These are phyloP conservation scores for Naematelia encephala DNA, from an alignment of 768 basidiomycete genomes.

Conservation along the genomic window DNA sequence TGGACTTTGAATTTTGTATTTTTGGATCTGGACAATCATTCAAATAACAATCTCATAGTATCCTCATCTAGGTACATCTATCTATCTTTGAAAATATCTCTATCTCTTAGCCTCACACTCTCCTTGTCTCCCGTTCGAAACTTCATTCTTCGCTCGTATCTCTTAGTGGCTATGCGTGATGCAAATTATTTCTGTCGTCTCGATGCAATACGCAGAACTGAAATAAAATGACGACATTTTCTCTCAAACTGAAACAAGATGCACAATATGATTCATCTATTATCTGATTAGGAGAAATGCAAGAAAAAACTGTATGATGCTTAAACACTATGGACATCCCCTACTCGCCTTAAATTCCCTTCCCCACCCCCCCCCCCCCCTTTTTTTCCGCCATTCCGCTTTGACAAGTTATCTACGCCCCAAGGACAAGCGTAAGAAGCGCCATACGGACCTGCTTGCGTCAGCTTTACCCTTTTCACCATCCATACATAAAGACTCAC, in stretches of 20 bases:
- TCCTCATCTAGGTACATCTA: too few species aligned
- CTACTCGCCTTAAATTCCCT: neutral
- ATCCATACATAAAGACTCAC: conserved; percentile 57
- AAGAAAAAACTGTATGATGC: neutral
- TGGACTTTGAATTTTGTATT: neutral
- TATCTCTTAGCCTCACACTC: too few species aligned
- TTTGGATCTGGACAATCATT: too few species aligned
- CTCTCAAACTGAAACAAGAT: neutral
- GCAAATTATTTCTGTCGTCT: too few species aligned
- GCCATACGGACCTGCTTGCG: conserved; percentile 69
- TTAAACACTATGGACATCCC: neutral
- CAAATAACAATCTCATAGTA: too few species aligned
- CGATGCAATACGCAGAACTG: too few species aligned
- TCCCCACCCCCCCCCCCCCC: too few species aligned
- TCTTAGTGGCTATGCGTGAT: too few species aligned
- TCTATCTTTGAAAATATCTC: too few species aligned
- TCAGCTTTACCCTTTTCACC: neutral
- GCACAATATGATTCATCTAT: neutral
- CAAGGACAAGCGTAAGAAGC: conserved; percentile 67
- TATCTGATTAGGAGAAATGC: neutral
- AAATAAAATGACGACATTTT: neutral
- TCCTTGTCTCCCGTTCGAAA: too few species aligned
- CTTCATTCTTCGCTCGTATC: too few species aligned
- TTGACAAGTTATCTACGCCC: conserved; percentile 6
- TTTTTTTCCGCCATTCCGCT: neutral